Conservation (phyloP, 1,284 basidiomycete species). For the Ceratobasidium sp. region DNA sequence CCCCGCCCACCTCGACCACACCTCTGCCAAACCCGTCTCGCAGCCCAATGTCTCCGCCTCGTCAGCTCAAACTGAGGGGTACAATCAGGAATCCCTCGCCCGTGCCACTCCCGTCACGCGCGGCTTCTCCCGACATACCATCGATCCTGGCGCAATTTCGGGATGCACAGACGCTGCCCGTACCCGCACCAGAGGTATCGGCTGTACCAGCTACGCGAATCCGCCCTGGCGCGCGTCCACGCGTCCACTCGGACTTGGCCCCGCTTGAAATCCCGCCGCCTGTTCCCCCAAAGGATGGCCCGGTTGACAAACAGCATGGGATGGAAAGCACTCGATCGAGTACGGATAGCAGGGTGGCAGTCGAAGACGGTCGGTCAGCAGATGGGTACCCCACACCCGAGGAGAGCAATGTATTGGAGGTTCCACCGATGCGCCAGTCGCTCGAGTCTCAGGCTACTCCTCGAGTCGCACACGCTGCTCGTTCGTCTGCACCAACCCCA, state of each 20-base stretch:
- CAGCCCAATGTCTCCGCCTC: constrained; percentile 11
- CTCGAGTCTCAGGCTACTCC: constrained; percentile 25
- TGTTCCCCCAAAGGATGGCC: not conserved
- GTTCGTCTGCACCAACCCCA: not conserved
- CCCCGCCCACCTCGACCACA: not conserved
- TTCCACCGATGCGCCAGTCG: constrained; percentile 1
- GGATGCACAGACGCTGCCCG: not conserved
- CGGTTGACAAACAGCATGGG: not conserved
- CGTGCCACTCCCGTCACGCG: not conserved
- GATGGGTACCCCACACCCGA: not conserved
- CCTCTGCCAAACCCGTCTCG: not conserved
- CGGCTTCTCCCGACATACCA: constrained; percentile 10
- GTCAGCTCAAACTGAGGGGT: constrained; percentile 1
- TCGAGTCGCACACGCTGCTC: not conserved
- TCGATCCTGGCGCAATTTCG: constrained; percentile 14
- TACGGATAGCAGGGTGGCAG: constrained; percentile 9
- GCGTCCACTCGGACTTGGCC: constrained; percentile 11
- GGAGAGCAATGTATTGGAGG: constrained; percentile 3
- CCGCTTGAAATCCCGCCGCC: not conserved
- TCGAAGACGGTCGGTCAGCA: not conserved
- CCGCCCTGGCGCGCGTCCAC: constrained; percentile 10
- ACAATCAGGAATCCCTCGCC: not conserved
- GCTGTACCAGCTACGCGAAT: constrained; percentile 4
- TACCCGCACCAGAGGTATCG: not conserved
- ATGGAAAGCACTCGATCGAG: constrained; percentile 3